Evolutionary conservation across 179 eudicot species (phyloP).

Genomic region (Beta macrorhiza): DNA sequence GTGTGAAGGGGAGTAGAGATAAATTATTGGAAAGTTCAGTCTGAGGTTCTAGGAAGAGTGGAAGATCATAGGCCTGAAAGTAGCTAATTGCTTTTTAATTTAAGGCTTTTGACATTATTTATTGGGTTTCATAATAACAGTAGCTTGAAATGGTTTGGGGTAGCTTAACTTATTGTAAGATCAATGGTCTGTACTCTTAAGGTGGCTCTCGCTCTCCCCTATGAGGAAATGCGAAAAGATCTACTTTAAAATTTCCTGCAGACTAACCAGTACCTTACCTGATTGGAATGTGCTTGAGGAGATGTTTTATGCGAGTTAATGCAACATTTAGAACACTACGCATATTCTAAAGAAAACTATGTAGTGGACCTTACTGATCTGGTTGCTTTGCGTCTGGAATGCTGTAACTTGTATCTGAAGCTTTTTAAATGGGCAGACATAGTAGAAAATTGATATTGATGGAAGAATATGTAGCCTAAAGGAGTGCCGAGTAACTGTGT

Average conservation of each 20-base stretch:
- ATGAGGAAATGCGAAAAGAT: neutral
- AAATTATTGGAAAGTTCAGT: neutral
- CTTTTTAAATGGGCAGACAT: neutral
- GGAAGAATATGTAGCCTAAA: slow-evolving; percentile 7
- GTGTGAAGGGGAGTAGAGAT: neutral
- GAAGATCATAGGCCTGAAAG: neutral
- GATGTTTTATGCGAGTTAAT: neutral
- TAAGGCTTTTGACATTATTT: neutral
- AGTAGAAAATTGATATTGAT: neutral
- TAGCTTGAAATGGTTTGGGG: neutral
- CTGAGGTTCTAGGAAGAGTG: neutral
- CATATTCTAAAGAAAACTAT: neutral
- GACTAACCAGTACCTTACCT: neutral
- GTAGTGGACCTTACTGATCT: neutral
- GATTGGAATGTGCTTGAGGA: neutral
- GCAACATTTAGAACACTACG: neutral
- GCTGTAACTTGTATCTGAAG: neutral
- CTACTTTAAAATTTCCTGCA: neutral
- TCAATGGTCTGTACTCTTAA: neutral
- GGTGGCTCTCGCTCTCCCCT: neutral
- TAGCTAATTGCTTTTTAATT: neutral
- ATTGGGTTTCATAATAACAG: neutral
- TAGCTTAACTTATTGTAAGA: neutral
- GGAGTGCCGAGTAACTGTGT: neutral
- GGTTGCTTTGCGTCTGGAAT: neutral